Percentiles rank a stretch among this genome's conserved stretches.
phyloP scores from a whole-genome alignment of 495 filamentous ascomycete genomes.

The Penicillium odoratum region DNA sequence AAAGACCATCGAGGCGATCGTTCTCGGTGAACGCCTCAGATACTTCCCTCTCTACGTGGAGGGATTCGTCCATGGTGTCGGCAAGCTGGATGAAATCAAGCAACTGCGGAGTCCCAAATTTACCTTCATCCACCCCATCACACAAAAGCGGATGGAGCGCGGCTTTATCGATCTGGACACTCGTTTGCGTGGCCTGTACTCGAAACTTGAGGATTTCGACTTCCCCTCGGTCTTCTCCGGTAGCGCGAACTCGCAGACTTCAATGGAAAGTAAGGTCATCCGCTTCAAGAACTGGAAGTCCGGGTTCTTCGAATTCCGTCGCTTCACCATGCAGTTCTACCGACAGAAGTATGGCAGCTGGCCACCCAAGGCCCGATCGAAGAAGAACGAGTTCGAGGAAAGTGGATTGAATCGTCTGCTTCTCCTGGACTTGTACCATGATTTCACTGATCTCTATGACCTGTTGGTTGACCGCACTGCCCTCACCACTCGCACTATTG shows the following conservation, averaged over 20 bases:
- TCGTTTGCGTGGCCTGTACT: slow-evolving; percentile 64
- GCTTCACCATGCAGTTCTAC: slow-evolving; percentile 74
- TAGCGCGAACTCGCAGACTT: slow-evolving; percentile 74
- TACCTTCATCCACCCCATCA: slow-evolving; percentile 64
- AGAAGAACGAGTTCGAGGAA: slow-evolving; percentile 89
- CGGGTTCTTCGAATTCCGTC: slow-evolving; percentile 71
- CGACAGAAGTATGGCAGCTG: slow-evolving; percentile 84
- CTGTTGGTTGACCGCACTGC: slow-evolving; percentile 72
- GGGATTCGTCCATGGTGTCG: slow-evolving; percentile 89
- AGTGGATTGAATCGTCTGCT: slow-evolving; percentile 82
- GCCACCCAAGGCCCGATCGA: slow-evolving; percentile 88
- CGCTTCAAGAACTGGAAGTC: slow-evolving; percentile 82
- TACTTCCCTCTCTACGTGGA: slow-evolving; percentile 83
- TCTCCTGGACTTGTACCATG: slow-evolving; percentile 78
- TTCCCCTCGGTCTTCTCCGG: slow-evolving; percentile 92
- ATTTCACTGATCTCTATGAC: slow-evolving; percentile 86
- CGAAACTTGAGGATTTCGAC: slow-evolving; percentile 76
- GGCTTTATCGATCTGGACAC: slow-evolving; percentile 74
- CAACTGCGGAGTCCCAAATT: slow-evolving; percentile 68
- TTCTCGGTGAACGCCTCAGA: slow-evolving; percentile 83
- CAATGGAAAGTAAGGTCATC: slow-evolving; percentile 68
- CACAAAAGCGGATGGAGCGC: slow-evolving; percentile 76
- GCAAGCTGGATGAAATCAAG: slow-evolving; percentile 76
- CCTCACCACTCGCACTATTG: slow-evolving; percentile 55
- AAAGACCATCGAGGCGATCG: slow-evolving; percentile 85